Base-by-base conservation (phyloP, 768 basidiomycete genomes). In the Lentinula lateritia region DNA sequence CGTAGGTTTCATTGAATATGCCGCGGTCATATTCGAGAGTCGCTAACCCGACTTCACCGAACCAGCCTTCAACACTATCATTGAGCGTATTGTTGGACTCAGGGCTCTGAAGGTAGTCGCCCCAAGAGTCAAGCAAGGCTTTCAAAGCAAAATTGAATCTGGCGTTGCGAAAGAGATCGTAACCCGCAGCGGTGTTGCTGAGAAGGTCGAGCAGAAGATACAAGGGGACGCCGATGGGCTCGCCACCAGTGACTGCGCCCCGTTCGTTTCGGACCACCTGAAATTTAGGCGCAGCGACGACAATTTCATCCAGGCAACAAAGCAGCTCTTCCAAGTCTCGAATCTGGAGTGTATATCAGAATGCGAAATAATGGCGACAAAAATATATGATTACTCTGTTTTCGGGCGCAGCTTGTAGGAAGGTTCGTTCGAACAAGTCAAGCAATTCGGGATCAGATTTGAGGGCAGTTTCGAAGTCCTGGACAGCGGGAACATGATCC, bases 1-100 rank as follows among this genome's bases (percentile, higher is more conserved):
- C 58, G 52, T 52, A 39, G 2, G 39, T 34, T 28, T 54, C 43
- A 43, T 54, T 71, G 66, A 60, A 55, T 73, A 74, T 15, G 6
- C 60, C 62, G 8, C 52, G 50, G 28, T 43, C 48, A 7, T 48
- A 42, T 52, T 56, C 60, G 36, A 63, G 62, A 16, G 28, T 54
- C 48, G n/a, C 23, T 23, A 55, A 20, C 7, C 36, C 53, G 13
- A 34, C 8, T n/a, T 34, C 18, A 12, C 32, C 23, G 34, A 61
- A 61, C 61, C 61, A 62, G 10, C 61, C 61, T 6, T 62, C 52
- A 18, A 13, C 34, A 13, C 18, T 28, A 4, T 55, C 61, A 15
- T 28, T 50, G 13, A 62, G 61, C 12, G 55, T 57, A 34, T 48
- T 55, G 32, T 46, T 45, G 38, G 61, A 62, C 1, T 38, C 41